These are phyloP conservation scores for Athelia psychrophila DNA, from an alignment of 1,284 basidiomycete genomes.

Conservation along the genomic window DNA sequence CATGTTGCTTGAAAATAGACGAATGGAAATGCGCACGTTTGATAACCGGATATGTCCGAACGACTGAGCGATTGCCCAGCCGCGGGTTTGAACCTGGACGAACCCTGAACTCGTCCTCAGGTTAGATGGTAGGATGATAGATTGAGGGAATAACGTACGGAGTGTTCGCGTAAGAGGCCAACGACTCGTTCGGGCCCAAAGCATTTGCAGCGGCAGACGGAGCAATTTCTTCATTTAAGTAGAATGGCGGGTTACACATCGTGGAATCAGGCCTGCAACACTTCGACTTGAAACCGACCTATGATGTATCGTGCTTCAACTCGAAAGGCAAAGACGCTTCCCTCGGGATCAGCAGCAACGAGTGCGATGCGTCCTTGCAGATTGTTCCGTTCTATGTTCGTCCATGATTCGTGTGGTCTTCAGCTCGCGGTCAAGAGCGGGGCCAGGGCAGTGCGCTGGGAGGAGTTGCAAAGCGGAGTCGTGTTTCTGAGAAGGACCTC, in stretches of 20 bases:
- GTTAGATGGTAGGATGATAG: neutral
- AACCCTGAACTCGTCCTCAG: constrained; percentile 50
- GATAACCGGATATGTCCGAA: constrained; percentile 61
- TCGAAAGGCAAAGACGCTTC: constrained; percentile 49
- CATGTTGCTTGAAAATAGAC: neutral
- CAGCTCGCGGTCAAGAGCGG: too few species aligned
- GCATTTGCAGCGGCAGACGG: neutral
- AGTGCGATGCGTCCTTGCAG: constrained; percentile 49
- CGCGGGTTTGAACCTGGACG: constrained; percentile 79
- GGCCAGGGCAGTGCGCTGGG: too few species aligned
- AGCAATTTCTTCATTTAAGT: neutral
- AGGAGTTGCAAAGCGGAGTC: too few species aligned
- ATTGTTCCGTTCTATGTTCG: too few species aligned
- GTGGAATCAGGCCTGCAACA: neutral
- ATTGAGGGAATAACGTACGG: constrained; percentile 26
- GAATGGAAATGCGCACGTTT: constrained; percentile 45
- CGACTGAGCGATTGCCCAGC: constrained; percentile 92
- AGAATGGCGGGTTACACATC: neutral
- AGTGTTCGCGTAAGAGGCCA: constrained; percentile 44
- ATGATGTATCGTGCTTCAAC: too few species aligned
- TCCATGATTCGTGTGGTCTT: too few species aligned
- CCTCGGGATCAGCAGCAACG: constrained; percentile 39
- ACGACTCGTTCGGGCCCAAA: constrained; percentile 40
- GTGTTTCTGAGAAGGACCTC: too few species aligned
- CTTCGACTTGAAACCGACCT: too few species aligned